Conservation (phyloP, 1,284 basidiomycete genomes). For the Microstroma glucosiphilum region DNA sequence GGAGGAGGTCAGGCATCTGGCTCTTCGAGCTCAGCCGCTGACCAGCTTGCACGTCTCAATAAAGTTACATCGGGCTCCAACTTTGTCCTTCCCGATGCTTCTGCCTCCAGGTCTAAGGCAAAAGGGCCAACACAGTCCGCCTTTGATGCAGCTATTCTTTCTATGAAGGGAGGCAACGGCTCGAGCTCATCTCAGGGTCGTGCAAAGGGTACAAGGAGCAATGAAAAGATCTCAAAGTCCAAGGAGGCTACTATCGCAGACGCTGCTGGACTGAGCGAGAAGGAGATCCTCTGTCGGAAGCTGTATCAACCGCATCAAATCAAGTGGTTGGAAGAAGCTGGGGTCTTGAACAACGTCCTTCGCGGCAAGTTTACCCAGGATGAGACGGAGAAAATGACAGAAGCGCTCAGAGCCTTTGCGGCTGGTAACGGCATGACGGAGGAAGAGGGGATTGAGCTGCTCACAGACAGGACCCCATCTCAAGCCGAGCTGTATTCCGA, state of each 20-base stretch:
- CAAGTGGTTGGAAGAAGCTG: slow-evolving; percentile 15
- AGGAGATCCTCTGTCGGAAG: slow-evolving; percentile 12
- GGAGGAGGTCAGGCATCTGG: background rate
- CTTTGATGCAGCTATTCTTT: background rate
- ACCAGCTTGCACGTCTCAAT: background rate
- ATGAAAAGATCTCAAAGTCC: background rate
- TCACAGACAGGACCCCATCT: background rate
- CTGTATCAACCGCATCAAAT: slow-evolving; percentile 12
- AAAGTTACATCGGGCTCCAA: background rate
- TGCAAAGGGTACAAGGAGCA: background rate
- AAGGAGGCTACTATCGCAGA: slow-evolving; percentile 11
- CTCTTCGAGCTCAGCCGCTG: background rate
- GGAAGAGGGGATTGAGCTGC: background rate
- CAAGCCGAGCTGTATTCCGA: background rate
- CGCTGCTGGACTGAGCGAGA: slow-evolving; percentile 3
- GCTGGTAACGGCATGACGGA: background rate
- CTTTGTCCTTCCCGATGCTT: background rate
- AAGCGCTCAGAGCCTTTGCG: background rate
- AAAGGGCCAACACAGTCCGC: background rate
- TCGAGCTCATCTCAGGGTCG: background rate
- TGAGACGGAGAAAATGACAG: slow-evolving; percentile 7
- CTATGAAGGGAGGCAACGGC: background rate
- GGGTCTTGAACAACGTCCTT: slow-evolving; percentile 7
- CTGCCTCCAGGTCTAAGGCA: no score
- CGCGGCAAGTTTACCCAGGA: slow-evolving; percentile 5